Percentiles rank a stretch among this genome's conserved stretches.
Evolutionary conservation across 2,329 filamentous ascomycete genomes (phyloP).

Genomic region (Cordyceps militaris): DNA sequence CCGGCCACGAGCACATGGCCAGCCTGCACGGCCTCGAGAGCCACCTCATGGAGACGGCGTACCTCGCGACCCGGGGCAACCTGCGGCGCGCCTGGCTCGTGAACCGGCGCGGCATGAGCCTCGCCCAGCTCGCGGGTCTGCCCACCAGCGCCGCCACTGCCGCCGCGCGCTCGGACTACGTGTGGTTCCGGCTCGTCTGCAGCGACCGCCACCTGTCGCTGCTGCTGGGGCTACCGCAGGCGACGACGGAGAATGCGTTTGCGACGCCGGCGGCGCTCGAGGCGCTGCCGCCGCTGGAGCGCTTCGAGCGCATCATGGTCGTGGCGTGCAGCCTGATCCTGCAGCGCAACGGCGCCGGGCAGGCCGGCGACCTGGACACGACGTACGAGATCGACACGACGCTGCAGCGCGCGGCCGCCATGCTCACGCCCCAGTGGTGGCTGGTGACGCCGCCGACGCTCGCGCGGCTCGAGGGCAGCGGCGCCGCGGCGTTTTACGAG

Average conservation of each 20-base stretch:
- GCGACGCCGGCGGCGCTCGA: slow-evolving; percentile 22
- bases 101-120: slow-evolving; percentile 36
- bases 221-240: slow-evolving; percentile 39
- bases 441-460: slow-evolving; percentile 20
- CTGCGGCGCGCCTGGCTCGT: slow-evolving; percentile 39
- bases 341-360: slow-evolving; percentile 32
- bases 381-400: slow-evolving; percentile 39
- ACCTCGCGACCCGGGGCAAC: slow-evolving; percentile 39
- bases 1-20: slow-evolving; percentile 38
- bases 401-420: slow-evolving; percentile 34
- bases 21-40: slow-evolving; percentile 43
- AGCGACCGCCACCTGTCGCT: slow-evolving; percentile 42
- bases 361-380: slow-evolving; percentile 19
- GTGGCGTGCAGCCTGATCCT: slow-evolving; percentile 37
- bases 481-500: slow-evolving; percentile 21
- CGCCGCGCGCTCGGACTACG: slow-evolving; percentile 23
- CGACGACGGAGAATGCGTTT: slow-evolving; percentile 32
- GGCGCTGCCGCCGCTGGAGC: slow-evolving; percentile 30
- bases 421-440: slow-evolving; percentile 44
- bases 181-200: slow-evolving; percentile 41
- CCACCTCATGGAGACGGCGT: slow-evolving; percentile 41
- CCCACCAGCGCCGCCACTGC: slow-evolving; percentile 14
- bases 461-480: slow-evolving; percentile 14
- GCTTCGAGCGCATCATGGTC: slow-evolving; percentile 37
- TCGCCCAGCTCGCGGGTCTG: slow-evolving; percentile 37